A percentile compares a stretch with the other conserved stretches of the same genome.
phyloP scores from a whole-genome alignment of 179 eudicot species.

The Nepenthes alata region DNA sequence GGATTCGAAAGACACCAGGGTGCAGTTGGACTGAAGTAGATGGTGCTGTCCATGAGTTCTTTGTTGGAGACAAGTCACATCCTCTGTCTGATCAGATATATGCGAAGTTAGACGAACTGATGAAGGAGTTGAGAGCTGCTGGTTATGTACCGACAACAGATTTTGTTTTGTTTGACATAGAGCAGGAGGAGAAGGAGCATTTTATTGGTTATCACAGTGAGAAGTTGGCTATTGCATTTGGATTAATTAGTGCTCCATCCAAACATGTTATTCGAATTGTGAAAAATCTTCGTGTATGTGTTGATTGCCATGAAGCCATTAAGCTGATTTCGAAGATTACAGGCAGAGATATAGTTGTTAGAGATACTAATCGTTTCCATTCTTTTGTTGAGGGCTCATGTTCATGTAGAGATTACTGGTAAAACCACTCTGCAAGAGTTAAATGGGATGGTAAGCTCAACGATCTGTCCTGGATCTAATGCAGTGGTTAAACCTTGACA shows the following conservation, averaged over 20 bases:
- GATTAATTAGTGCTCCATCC: constrained; percentile 35
- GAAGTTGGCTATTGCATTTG: constrained; percentile 74
- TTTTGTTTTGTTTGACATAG: constrained; percentile 53
- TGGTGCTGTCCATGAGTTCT: constrained; percentile 62
- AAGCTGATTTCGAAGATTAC: constrained; percentile 55
- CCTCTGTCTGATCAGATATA: constrained; percentile 43
- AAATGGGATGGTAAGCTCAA: no score
- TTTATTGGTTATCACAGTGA: constrained; percentile 54
- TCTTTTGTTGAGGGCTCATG: constrained; percentile 49
- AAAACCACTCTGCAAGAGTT: not conserved
- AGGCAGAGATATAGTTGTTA: constrained; percentile 47
- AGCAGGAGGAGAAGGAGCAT: constrained; percentile 65
- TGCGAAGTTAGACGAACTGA: constrained; percentile 39
- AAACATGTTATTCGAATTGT: constrained; percentile 44
- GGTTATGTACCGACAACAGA: constrained; percentile 60
- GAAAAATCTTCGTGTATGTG: constrained; percentile 56
- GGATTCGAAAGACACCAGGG: constrained; percentile 51
- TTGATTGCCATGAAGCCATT: constrained; percentile 54
- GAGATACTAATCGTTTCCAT: constrained; percentile 63
- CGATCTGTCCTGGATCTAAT: no score
- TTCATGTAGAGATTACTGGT: constrained; percentile 77
- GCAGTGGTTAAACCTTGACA: no score
- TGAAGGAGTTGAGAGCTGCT: constrained; percentile 32
- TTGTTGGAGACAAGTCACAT: constrained; percentile 58
- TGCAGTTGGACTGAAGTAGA: constrained; percentile 68